Percentiles rank a stretch among this genome's conserved stretches.
Evolutionary conservation across 225 moss, liverwort and hornwort genomes (phyloP).

Genomic region (Anthoceros angustus): DNA sequence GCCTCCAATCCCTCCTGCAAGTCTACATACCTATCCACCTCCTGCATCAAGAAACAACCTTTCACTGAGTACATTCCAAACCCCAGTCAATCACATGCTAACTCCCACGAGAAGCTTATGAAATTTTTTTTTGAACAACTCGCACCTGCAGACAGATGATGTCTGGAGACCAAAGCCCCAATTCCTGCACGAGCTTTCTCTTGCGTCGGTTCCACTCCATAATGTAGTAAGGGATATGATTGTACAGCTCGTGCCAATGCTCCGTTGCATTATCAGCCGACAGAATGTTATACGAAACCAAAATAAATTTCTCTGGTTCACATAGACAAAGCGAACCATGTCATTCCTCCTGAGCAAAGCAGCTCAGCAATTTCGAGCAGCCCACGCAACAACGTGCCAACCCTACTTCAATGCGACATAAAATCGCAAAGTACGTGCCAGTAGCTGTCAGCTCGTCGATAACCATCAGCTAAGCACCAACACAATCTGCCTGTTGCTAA

Average conservation of each 20-base stretch:
- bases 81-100: no score
- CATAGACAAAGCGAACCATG: not conserved
- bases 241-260: conserved; percentile 46
- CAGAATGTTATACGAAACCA: conserved; percentile 82
- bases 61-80: no score
- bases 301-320: conserved; percentile 45
- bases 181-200: conserved; percentile 57
- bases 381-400: no score
- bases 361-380: no score
- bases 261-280: conserved; percentile 59
- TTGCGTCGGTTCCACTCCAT: conserved; percentile 70
- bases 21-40: conserved; percentile 82
- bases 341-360: no score
- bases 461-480: not conserved
- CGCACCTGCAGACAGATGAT: conserved; percentile 91
- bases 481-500: not conserved
- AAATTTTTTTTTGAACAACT: not conserved
- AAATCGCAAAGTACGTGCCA: no score
- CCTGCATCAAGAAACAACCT: conserved; percentile 27
- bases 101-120: not conserved
- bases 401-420: no score
- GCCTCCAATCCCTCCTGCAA: conserved; percentile 37
- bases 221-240: conserved; percentile 44
- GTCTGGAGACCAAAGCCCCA: conserved; percentile 71
- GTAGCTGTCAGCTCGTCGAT: no score